Evolutionary conservation across 805 yeast species (phyloP).

Genomic region (Suhomyces canberraensis): DNA sequence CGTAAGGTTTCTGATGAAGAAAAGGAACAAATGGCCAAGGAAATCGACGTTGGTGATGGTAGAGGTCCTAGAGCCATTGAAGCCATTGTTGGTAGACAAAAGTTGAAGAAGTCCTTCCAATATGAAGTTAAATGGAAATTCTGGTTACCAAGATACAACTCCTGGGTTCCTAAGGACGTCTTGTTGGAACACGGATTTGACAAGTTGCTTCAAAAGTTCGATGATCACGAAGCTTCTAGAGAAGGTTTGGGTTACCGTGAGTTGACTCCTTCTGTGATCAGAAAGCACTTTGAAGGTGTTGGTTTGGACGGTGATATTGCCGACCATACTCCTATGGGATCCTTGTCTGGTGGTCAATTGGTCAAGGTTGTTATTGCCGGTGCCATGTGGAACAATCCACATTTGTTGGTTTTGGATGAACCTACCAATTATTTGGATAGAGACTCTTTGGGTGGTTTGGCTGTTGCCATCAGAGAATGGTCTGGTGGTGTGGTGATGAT

Average conservation of each 20-base stretch:
- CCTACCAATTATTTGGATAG: conserved; percentile 98
- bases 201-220: conserved; percentile 43
- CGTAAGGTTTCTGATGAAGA: conserved; percentile 79
- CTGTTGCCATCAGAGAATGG: conserved; percentile 98
- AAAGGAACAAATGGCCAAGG: conserved; percentile 69
- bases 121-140: conserved; percentile 93
- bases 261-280: conserved; percentile 82
- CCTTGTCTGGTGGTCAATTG: conserved; percentile 95
- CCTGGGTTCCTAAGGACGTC: conserved; percentile 86
- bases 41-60: conserved; percentile 80
- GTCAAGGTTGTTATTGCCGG: conserved; percentile 99
- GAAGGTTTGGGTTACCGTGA: conserved; percentile 47
- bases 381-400: conserved; percentile 99
- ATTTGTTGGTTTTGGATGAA: conserved; percentile 91
- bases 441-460: conserved; percentile 96
- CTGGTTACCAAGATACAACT: conserved; percentile 89
- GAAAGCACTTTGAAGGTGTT: conserved; percentile 95
- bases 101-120: conserved; percentile 93
- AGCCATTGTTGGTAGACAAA: conserved; percentile 96
- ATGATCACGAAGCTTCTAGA: conserved; percentile 48
- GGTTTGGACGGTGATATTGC: conserved; percentile 98
- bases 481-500: conserved; percentile 97
- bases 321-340: conserved; percentile 95
- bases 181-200: conserved; percentile 61
- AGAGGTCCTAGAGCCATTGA: conserved; percentile 85